Conservation (phyloP, 108 stramenopile genomes). For the Cyclostephanos invisitatus region DNA sequence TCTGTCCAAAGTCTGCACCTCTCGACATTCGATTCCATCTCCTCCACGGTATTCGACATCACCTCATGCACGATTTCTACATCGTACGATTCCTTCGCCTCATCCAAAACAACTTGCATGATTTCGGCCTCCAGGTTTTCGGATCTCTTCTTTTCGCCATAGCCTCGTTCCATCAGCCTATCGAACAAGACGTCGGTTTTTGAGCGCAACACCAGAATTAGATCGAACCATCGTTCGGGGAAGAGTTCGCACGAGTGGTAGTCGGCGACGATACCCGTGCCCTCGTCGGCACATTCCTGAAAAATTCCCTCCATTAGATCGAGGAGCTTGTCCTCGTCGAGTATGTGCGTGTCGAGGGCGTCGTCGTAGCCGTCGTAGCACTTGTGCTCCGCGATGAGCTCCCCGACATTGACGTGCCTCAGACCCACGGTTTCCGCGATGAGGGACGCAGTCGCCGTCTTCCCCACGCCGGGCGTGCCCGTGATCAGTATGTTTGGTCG, state of each 20-base stretch:
- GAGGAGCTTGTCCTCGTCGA: slow-evolving; percentile 93
- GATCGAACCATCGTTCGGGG: slow-evolving; percentile 97
- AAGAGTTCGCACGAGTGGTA: slow-evolving; percentile 93
- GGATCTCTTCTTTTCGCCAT: slow-evolving; percentile 81
- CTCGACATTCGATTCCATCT: slow-evolving; percentile 78
- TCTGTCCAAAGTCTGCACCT: slow-evolving; percentile 70
- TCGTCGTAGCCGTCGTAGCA: slow-evolving; percentile 89
- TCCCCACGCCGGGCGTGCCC: slow-evolving; percentile 93
- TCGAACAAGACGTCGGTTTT: slow-evolving; percentile 89
- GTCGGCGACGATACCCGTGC: slow-evolving; percentile 85
- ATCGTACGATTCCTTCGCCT: slow-evolving; percentile 88
- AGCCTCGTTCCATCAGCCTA: slow-evolving; percentile 83
- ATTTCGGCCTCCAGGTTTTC: slow-evolving; percentile 96
- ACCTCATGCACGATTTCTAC: slow-evolving; percentile 90
- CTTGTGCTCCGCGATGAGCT: slow-evolving; percentile 73
- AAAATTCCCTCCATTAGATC: slow-evolving; percentile 80
- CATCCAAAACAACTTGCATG: slow-evolving; percentile 92
- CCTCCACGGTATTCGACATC: slow-evolving; percentile 77
- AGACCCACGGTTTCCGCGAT: slow-evolving; percentile 66
- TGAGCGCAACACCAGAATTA: slow-evolving; percentile 85
- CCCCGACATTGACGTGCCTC: slow-evolving; percentile 80
- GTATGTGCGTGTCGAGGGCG: slow-evolving; percentile 79
- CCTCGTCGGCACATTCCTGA: slow-evolving; percentile 63
- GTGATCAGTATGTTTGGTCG: slow-evolving; percentile 91
- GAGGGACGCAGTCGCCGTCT: slow-evolving; percentile 73